Evolutionary conservation across 1,284 basidiomycete species (phyloP).

Genomic region (Ceratobasidium sp.): DNA sequence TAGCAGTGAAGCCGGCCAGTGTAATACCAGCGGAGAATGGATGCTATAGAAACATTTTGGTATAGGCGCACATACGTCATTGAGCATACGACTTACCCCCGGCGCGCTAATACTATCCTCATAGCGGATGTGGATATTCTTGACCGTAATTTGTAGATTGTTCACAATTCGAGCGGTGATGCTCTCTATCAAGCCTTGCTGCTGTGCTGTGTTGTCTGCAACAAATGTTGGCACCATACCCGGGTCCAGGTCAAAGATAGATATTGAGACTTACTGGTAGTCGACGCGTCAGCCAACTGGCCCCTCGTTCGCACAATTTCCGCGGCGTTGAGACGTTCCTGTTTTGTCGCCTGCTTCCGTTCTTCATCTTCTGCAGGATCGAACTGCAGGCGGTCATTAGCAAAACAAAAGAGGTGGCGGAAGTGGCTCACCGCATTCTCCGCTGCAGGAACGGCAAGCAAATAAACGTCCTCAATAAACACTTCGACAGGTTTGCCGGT

Average conservation of each 20-base stretch:
- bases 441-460: conserved; percentile 87
- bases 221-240: conserved; percentile 7
- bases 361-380: conserved; percentile 87
- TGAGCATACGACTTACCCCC: conserved; percentile 61
- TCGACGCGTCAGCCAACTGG: conserved; percentile 58
- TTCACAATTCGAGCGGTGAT: conserved; percentile 93
- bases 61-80: neutral
- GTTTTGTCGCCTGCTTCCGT: conserved; percentile 84
- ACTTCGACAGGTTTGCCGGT: conserved; percentile 94
- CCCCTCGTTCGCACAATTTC: conserved; percentile 82
- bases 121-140: conserved; percentile 95
- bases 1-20: conserved; percentile 88
- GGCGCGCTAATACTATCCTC: conserved; percentile 95
- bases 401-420: neutral
- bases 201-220: conserved; percentile 71
- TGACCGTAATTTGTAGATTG: conserved; percentile 95
- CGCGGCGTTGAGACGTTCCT: conserved; percentile 86
- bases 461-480: conserved; percentile 92
- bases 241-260: neutral
- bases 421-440: conserved; percentile 58
- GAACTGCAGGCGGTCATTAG: conserved; percentile 50
- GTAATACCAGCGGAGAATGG: conserved; percentile 95
- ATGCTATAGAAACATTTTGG: conserved; percentile 60
- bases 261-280: conserved; percentile 2
- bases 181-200: conserved; percentile 82